Base-by-base conservation (phyloP, 148 eudicot species). In the Nepenthes gracilis region DNA sequence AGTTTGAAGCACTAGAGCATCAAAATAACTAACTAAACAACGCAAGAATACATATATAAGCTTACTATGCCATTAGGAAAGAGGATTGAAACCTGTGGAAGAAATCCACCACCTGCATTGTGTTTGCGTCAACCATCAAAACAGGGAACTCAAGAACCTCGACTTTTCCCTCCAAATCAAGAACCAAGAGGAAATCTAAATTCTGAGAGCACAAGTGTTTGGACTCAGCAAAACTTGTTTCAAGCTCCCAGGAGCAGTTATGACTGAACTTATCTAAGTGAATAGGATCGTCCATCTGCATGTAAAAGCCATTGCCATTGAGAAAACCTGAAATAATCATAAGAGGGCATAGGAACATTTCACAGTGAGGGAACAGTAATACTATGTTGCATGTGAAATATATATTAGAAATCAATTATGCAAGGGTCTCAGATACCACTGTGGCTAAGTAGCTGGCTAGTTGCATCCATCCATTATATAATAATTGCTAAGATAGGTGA, bases 131-230 rank as follows among this genome's bases (percentile, higher is more conserved):
- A 66, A 93, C 59, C 65, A 93, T 64, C 66, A 93, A 64, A 53
- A 93, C 96, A 23, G 99, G 99, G 71, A 93, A 93, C 70, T 93
- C 99, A 43, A 93, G 81, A 76, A 91, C 87, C 78, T 91, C 97
- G 63, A 87, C 85, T 76, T 92, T 92, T 64, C 97, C 97, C 75
- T 92, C 97, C 77, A 92, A 82, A 88, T 86, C 93, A 67, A 86
- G 85, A 64, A 86, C 84, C 67, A 93, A 76, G 50, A 88, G 77
- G 68, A 61, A 89, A 75, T 93, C 95, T n/a, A 84, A 63, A 32
- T 81, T 54, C 69, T 89, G 96, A 55, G 83, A 43, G 52, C 67
- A 74, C 43, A 74, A 5, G 35, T 75, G 64, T 47, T 62, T 68
- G 35, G 66, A 43, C 66, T 63, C 72, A n/a, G 70, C 66, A 57